phyloP scores from a whole-genome alignment of 140 eudicot genomes.

The Ambrosia hybrid region DNA sequence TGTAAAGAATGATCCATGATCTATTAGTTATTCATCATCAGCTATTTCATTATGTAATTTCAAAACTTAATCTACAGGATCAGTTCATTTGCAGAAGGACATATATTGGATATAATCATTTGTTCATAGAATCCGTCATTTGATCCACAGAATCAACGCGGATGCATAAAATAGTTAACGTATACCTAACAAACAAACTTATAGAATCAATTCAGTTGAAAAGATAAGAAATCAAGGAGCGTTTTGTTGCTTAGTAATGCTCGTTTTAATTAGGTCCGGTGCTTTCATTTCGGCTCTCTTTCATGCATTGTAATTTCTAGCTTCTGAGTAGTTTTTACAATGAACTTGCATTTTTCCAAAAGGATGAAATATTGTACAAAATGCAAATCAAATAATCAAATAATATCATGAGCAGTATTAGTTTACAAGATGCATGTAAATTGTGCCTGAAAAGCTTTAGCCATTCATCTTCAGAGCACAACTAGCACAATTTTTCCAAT shows the following conservation, averaged over 20 bases:
- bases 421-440: not conserved
- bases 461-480: not conserved
- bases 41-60: not conserved
- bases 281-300: not conserved
- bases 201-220: not conserved
- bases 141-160: not conserved
- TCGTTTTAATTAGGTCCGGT: not conserved
- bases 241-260: not conserved
- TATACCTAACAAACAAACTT: too few species aligned
- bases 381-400: not conserved
- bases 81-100: not conserved
- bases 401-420: not conserved
- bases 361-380: not conserved
- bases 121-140: not conserved
- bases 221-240: not conserved
- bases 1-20: not conserved
- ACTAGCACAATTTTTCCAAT: not conserved
- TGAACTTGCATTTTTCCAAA: not conserved
- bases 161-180: not conserved
- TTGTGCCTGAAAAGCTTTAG: not conserved
- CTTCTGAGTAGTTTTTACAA: not conserved
- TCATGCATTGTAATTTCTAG: not conserved
- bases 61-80: not conserved
- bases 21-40: not conserved
- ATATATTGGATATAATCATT: not conserved